Conservation (phyloP, 352 stramenopile species). For the Heterotrichella gracilis region DNA sequence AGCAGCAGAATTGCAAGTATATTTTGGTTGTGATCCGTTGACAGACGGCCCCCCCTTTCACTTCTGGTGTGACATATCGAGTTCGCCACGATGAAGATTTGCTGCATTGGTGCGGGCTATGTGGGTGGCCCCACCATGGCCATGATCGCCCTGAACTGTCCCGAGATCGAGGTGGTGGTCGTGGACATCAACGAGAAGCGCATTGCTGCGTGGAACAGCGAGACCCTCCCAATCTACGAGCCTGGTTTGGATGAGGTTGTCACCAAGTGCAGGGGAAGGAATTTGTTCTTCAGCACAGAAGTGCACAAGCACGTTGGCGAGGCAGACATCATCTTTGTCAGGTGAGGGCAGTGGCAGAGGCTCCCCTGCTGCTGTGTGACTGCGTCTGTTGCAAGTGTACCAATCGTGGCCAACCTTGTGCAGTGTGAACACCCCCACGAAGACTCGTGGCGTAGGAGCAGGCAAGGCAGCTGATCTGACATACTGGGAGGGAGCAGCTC, state of each 20-base stretch:
- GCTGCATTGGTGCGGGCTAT: conserved; percentile 61
- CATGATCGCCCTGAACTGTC: conserved; percentile 80
- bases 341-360: too few species aligned
- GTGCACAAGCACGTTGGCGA: conserved; percentile 73
- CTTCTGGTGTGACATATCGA: too few species aligned
- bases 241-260: conserved; percentile 81
- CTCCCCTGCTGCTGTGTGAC: too few species aligned
- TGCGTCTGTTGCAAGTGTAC: conserved; percentile 9
- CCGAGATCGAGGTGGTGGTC: conserved; percentile 78
- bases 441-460: conserved; percentile 70
- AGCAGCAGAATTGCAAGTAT: too few species aligned
- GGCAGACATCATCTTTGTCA: conserved; percentile 91
- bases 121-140: conserved; percentile 97
- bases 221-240: conserved; percentile 91
- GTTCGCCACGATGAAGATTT: not conserved
- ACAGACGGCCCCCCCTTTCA: too few species aligned
- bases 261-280: conserved; percentile 45
- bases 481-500: conserved; percentile 87
- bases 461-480: conserved; percentile 88
- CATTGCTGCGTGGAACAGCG: conserved; percentile 88
- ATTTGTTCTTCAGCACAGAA: conserved; percentile 95
- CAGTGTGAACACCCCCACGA: conserved; percentile 96
- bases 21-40: too few species aligned
- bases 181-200: conserved; percentile 67
- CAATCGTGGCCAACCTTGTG: not conserved